phyloP scores from a whole-genome alignment of 2,329 filamentous ascomycete species.

The Colletotrichum zoysiae region DNA sequence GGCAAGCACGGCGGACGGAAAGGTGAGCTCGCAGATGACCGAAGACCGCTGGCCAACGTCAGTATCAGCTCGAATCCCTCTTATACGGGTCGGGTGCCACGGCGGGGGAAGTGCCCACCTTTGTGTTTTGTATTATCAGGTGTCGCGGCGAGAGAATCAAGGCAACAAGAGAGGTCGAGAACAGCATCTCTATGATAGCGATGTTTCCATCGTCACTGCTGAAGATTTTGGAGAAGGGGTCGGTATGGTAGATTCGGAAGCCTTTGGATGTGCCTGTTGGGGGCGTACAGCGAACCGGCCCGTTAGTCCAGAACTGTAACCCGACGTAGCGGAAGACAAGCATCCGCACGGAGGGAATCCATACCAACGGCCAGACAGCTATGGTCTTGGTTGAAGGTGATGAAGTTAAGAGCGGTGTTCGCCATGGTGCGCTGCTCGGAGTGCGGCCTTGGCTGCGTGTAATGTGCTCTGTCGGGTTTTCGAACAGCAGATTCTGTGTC shows the following conservation, averaged over 20 bases:
- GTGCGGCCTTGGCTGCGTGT: not conserved
- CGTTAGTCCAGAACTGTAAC: conserved; percentile 27
- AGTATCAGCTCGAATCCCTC: conserved; percentile 41
- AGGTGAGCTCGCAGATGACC: conserved; percentile 98
- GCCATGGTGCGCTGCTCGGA: conserved; percentile 62
- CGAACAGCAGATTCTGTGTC: conserved; percentile 17
- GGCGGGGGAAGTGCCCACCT: conserved; percentile 66
- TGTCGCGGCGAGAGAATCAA: conserved; percentile 92
- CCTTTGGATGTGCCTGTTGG: conserved; percentile 85
- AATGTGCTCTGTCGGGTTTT: not conserved
- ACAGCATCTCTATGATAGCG: conserved; percentile 97
- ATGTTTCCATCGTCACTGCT: conserved; percentile 96
- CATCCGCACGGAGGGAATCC: conserved; percentile 48
- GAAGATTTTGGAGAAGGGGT: conserved; percentile 95
- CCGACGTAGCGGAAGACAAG: conserved; percentile 10
- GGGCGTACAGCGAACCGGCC: conserved; percentile 7
- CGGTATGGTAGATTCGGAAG: conserved; percentile 96
- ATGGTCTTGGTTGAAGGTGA: conserved; percentile 99
- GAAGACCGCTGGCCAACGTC: conserved; percentile 67
- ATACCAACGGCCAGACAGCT: conserved; percentile 94
- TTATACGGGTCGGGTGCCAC: not conserved
- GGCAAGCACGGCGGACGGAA: conserved; percentile 94
- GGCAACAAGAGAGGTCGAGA: conserved; percentile 96
- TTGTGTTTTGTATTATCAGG: conserved; percentile 97
- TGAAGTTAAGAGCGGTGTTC: conserved; percentile 88